phyloP scores from a whole-genome alignment of 2,329 filamentous ascomycete genomes.

The Verticillium nubilum region DNA sequence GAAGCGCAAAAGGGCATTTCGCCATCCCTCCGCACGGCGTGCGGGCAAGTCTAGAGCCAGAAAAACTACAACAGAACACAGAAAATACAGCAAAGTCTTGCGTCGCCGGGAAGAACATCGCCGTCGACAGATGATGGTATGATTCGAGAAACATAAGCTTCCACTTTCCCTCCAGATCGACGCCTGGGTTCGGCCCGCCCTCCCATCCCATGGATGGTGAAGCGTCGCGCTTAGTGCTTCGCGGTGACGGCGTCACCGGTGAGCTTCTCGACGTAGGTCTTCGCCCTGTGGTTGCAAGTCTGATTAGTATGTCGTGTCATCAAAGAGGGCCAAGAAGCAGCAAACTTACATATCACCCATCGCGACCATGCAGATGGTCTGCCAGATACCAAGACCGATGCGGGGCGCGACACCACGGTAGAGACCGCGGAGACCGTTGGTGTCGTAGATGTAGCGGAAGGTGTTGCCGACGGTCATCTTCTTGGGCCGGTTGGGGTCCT shows the following conservation, averaged over 20 bases:
- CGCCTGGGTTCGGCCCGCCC: neutral
- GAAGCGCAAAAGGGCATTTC: neutral
- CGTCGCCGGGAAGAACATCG: neutral
- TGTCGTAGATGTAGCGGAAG: slow-evolving; percentile 80
- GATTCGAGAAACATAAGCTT: neutral
- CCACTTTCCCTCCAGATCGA: neutral
- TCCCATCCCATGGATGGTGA: neutral
- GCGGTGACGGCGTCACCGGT: slow-evolving; percentile 60
- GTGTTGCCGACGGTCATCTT: slow-evolving; percentile 96
- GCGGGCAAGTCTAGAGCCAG: neutral
- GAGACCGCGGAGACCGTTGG: slow-evolving; percentile 83
- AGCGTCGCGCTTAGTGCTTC: slow-evolving; percentile 51
- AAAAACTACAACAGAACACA: neutral
- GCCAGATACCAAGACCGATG: slow-evolving; percentile 95
- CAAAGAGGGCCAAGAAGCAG: slow-evolving; percentile 1
- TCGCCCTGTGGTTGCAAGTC: slow-evolving; percentile 42
- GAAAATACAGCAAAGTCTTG: neutral
- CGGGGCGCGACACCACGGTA: slow-evolving; percentile 94
- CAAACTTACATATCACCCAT: slow-evolving; percentile 87
- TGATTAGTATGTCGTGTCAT: neutral
- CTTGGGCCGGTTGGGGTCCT: slow-evolving; percentile 95
- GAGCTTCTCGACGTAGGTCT: slow-evolving; percentile 61
- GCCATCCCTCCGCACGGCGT: neutral
- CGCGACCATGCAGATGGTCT: slow-evolving; percentile 99
- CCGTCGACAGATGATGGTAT: neutral